A percentile compares a stretch with the other conserved stretches of the same genome.
phyloP scores from a whole-genome alignment of 2,329 filamentous ascomycete genomes.

The Coniochaeta sp. region DNA sequence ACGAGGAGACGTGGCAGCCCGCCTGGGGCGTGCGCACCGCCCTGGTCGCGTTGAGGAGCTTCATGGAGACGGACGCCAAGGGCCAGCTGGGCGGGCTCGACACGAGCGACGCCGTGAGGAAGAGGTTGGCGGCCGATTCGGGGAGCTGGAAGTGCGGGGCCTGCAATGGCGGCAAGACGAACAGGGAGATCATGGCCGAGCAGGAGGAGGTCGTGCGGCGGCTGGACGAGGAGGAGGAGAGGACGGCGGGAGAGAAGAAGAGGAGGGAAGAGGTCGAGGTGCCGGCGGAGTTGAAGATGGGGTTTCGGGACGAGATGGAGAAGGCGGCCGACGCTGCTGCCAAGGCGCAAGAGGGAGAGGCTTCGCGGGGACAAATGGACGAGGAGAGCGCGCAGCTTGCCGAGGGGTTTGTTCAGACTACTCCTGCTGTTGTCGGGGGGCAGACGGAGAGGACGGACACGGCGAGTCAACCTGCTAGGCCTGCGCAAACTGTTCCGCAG shows the following conservation, averaged over 20 bases:
- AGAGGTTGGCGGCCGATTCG: conserved; percentile 62
- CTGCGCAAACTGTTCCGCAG: conserved; percentile 22
- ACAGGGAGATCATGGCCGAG: conserved; percentile 67
- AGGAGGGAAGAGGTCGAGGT: conserved; percentile 36
- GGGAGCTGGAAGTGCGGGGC: conserved; percentile 58
- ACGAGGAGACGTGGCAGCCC: conserved; percentile 98
- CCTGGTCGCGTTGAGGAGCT: conserved; percentile 68
- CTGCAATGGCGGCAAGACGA: conserved; percentile 61
- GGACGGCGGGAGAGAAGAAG: conserved; percentile 10
- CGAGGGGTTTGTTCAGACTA: conserved; percentile 52
- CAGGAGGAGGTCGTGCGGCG: conserved; percentile 51
- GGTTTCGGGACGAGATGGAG: conserved; percentile 65
- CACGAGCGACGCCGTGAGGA: conserved; percentile 58
- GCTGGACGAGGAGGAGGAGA: conserved; percentile 10
- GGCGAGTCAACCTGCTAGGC: conserved; percentile 4
- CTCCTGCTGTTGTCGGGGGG: conserved; percentile 1
- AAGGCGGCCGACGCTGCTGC: conserved; percentile 22
- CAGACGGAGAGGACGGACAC: neutral
- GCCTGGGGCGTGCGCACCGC: conserved; percentile 95
- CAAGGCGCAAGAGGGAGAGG: conserved; percentile 8
- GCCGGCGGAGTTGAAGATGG: conserved; percentile 54
- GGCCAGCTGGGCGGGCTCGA: conserved; percentile 91
- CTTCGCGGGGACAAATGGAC: conserved; percentile 12
- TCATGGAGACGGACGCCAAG: conserved; percentile 85
- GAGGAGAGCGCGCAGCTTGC: conserved; percentile 41